Conservation (phyloP, 78 protist genomes). For the Cavenderia fasciculata region DNA sequence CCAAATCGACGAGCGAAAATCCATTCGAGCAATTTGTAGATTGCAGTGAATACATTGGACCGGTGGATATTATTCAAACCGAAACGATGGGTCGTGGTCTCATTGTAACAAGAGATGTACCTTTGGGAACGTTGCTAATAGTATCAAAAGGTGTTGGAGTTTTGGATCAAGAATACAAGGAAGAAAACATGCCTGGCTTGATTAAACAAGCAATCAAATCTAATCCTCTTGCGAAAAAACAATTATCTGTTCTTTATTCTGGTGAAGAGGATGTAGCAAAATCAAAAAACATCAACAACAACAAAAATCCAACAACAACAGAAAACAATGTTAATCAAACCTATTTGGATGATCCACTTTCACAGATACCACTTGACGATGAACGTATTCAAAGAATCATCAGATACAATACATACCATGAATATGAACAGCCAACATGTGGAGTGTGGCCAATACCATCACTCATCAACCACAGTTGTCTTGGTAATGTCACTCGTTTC, state of each 20-base stretch:
- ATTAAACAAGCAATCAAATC: neutral
- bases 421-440: neutral
- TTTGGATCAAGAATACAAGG: neutral
- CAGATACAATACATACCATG: neutral
- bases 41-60: slow-evolving; percentile 43
- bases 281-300: neutral
- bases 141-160: slow-evolving; percentile 21
- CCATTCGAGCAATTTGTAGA: too few relatives aligned
- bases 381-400: neutral
- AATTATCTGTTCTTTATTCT: neutral
- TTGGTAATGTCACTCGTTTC: neutral
- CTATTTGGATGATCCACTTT: too few relatives aligned
- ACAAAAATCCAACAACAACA: too few relatives aligned
- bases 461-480: slow-evolving; percentile 4
- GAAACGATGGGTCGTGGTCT: slow-evolving; percentile 22
- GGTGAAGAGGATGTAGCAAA: neutral
- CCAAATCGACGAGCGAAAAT: neutral
- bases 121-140: neutral
- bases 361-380: too few relatives aligned
- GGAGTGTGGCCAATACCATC: slow-evolving; percentile 27
- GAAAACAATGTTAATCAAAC: too few relatives aligned
- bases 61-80: neutral
- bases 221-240: neutral
- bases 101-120: neutral
- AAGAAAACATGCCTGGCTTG: neutral